phyloP scores from a whole-genome alignment of 257 asterid genomes.

The Solanum chiquidenum region DNA sequence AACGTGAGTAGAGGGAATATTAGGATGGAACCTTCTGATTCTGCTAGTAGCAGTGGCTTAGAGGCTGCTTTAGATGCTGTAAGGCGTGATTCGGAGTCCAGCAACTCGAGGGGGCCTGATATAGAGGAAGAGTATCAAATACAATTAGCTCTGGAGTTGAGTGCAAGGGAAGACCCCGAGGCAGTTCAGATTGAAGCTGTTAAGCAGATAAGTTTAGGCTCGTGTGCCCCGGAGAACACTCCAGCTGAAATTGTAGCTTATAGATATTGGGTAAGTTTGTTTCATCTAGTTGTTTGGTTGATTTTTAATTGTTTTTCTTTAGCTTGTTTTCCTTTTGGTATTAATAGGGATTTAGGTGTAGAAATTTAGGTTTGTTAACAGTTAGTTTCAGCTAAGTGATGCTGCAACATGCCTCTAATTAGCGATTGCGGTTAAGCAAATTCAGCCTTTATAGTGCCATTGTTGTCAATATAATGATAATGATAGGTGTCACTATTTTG shows the following conservation, averaged over 20 bases:
- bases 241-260: conserved; percentile 83
- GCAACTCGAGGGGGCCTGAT: conserved; percentile 68
- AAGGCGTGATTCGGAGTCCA: conserved; percentile 51
- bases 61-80: conserved; percentile 62
- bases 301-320: background rate
- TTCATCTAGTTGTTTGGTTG: background rate
- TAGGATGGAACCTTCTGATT: conserved; percentile 62
- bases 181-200: conserved; percentile 99
- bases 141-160: conserved; percentile 81
- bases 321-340: background rate
- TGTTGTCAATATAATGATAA: background rate
- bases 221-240: conserved; percentile 58
- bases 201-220: conserved; percentile 91
- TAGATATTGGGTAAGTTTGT: conserved; percentile 74
- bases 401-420: background rate
- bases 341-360: background rate
- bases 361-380: background rate
- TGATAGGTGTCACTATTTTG: background rate
- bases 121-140: conserved; percentile 92
- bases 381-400: background rate
- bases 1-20: conserved; percentile 32
- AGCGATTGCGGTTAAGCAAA: background rate
- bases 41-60: conserved; percentile 55
- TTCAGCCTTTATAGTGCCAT: background rate
- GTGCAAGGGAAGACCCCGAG: conserved; percentile 98